Conservation (phyloP, 2,329 filamentous ascomycete species). For the Sporothrix mexicana region DNA sequence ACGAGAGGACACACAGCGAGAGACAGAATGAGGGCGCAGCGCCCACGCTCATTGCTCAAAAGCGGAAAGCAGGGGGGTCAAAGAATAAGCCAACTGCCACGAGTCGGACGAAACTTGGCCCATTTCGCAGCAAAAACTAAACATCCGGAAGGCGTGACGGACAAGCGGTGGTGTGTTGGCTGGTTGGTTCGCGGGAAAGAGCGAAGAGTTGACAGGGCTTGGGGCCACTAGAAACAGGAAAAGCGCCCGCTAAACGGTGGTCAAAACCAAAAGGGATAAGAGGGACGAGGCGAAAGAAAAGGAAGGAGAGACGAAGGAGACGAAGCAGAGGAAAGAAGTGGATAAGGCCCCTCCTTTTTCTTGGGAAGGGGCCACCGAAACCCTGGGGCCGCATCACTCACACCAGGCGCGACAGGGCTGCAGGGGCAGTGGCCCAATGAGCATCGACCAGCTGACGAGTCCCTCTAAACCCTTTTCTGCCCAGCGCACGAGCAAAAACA, state of each 20-base stretch:
- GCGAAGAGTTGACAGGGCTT: not conserved
- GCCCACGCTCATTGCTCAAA: not conserved
- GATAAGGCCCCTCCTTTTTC: not conserved
- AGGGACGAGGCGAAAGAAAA: not conserved
- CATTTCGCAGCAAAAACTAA: not conserved
- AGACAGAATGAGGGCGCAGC: conserved; percentile 13
- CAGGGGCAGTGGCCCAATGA: conserved; percentile 42
- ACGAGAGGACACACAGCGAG: not conserved
- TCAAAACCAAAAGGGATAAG: conserved; percentile 3
- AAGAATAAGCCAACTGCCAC: conserved; percentile 23
- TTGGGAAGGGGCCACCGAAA: not conserved
- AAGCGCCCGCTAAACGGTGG: conserved; percentile 1
- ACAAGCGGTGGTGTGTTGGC: not conserved
- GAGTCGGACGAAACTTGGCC: conserved; percentile 29
- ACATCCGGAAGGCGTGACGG: not conserved
- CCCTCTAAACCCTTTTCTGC: conserved; percentile 37
- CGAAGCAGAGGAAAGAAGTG: not conserved
- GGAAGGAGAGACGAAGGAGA: not conserved
- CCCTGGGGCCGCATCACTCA: conserved; percentile 24
- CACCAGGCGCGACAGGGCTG: conserved; percentile 20
- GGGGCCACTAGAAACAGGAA: conserved; percentile 10
- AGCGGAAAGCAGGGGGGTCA: not conserved
- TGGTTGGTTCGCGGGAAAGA: not conserved
- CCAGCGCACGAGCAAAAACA: conserved; percentile 24
- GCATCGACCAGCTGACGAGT: conserved; percentile 46